A percentile compares a stretch with the other conserved stretches of the same genome.
These are phyloP conservation scores for Venturia pyrina DNA, from an alignment of 2,329 filamentous ascomycete genomes.

Conservation along the genomic window DNA sequence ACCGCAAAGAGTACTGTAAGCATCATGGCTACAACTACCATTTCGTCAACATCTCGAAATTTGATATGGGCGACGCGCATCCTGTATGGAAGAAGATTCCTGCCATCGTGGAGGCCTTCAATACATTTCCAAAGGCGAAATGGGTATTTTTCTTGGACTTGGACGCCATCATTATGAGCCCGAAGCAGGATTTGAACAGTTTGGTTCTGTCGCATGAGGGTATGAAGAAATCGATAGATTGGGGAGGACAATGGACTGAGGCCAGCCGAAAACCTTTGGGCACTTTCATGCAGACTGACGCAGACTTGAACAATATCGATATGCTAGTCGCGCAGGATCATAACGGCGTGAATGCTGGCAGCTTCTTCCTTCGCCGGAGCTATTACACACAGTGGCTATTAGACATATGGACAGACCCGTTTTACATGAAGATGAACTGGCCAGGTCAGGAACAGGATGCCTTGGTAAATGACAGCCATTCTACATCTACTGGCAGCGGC, in stretches of 20 bases:
- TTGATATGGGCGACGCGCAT: conserved; percentile 27
- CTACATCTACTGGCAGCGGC: background rate
- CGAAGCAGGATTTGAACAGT: conserved; percentile 22
- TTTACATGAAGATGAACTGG: conserved; percentile 27
- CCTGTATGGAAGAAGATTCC: conserved; percentile 31
- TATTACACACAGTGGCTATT: conserved; percentile 28
- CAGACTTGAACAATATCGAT: conserved; percentile 24
- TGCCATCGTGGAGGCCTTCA: conserved; percentile 30
- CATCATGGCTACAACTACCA: conserved; percentile 29
- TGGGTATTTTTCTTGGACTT: conserved; percentile 34
- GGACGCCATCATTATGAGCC: conserved; percentile 32
- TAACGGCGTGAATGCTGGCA: conserved; percentile 30
- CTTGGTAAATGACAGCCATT: conserved; percentile 15
- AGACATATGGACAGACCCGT: conserved; percentile 30
- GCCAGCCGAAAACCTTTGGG: conserved; percentile 20
- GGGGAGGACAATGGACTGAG: conserved; percentile 20
- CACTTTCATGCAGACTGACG: conserved; percentile 16
- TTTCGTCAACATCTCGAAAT: conserved; percentile 31
- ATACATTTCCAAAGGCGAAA: conserved; percentile 26
- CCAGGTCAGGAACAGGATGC: conserved; percentile 27
- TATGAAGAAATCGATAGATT: conserved; percentile 18
- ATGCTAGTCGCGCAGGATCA: conserved; percentile 32
- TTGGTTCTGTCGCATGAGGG: conserved; percentile 26
- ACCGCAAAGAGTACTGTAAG: conserved; percentile 27
- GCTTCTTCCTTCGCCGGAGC: conserved; percentile 29